Base-by-base conservation (phyloP, 768 basidiomycete species). In the Daedaleopsis sinensis region DNA sequence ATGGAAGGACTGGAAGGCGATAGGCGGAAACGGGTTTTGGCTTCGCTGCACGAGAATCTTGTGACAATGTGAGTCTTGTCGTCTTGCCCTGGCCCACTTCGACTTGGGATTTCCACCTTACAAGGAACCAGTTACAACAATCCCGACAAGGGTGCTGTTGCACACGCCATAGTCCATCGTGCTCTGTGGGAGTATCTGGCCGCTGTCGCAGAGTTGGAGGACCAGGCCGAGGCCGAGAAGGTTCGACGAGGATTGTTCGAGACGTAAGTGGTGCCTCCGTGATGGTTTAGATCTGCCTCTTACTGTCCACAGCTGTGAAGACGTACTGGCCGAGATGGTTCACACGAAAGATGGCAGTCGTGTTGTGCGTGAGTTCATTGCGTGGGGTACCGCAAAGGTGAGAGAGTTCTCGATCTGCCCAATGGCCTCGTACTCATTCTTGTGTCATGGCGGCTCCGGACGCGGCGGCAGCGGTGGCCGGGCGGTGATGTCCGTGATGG, bases 301-400 rank as follows among this genome's bases (percentile, higher is more conserved):
- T 32, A 32, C 27, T 32, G 7, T 32, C 7, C 27, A 3, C 27
- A 32, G 27, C 27, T 91, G 90, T 67, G 87, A 93, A 64, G 94
- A 96, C 44, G 82, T 89, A 19, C 78, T 96, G 8, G 89, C 94
- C 0, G 95, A 97, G 70, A 91, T 96, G 82, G 93, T 95, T 0
- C 95, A 98, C 69, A 98, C 95, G 16, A 93, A 86, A 70, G 92
- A 96, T 67, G 95, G 95, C 19, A 92, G 93, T 60, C 86, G 91
- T 21, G 87, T 84, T 27, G 94, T 91, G 3, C 86, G 95, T 46
- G 89, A 94, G 63, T 91, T 97, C 72, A 80, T 96, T 39, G 92
- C 89, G 0, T 81, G 83, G 47, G 93, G 93, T 5, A 85, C 82
- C 13, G 93, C 95, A 5, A 98, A 97, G 78, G 91, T 88, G 56